Percentiles rank a stretch among this genome's conserved stretches.
Evolutionary conservation across 345 rosid genomes (phyloP).

Genomic region (Ceriops decandra): DNA sequence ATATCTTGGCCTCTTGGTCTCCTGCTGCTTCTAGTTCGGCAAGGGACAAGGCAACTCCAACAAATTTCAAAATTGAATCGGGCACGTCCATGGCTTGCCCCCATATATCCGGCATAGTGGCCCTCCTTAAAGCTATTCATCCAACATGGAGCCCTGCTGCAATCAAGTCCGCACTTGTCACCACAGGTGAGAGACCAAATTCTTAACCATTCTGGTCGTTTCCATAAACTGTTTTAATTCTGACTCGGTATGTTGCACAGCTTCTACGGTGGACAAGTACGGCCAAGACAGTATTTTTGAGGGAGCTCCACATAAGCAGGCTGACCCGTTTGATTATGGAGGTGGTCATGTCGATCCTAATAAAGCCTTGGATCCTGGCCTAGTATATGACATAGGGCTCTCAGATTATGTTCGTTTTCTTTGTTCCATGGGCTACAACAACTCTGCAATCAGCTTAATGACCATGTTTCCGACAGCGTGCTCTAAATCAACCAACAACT

Average conservation of each 20-base stretch:
- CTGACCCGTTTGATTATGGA: constrained; percentile 64
- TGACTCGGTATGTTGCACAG: constrained; percentile 24
- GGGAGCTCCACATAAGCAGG: constrained; percentile 56
- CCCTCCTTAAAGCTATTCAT: constrained; percentile 45
- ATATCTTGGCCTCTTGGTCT: constrained; percentile 54
- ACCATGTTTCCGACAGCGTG: constrained; percentile 37
- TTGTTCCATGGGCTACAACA: constrained; percentile 55
- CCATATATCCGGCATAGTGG: constrained; percentile 50
- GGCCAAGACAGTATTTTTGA: constrained; percentile 43
- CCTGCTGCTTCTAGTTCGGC: constrained; percentile 30
- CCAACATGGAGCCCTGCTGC: constrained; percentile 58
- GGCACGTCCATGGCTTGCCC: constrained; percentile 69
- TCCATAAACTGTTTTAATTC: neutral
- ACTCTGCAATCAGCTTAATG: constrained; percentile 47
- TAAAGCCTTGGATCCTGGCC: constrained; percentile 52
- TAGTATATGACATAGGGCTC: constrained; percentile 44
- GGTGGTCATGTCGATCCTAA: constrained; percentile 61
- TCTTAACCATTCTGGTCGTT: neutral
- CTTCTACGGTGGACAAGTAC: constrained; percentile 42
- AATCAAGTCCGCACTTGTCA: constrained; percentile 51
- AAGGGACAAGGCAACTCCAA: neutral
- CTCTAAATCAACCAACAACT: constrained; percentile 35
- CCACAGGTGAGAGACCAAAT: constrained; percentile 36
- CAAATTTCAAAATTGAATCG: constrained; percentile 41
- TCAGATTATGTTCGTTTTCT: constrained; percentile 51